phyloP scores from a whole-genome alignment of 192 early-diverging fungal species.

The Funneliformis geosporum region DNA sequence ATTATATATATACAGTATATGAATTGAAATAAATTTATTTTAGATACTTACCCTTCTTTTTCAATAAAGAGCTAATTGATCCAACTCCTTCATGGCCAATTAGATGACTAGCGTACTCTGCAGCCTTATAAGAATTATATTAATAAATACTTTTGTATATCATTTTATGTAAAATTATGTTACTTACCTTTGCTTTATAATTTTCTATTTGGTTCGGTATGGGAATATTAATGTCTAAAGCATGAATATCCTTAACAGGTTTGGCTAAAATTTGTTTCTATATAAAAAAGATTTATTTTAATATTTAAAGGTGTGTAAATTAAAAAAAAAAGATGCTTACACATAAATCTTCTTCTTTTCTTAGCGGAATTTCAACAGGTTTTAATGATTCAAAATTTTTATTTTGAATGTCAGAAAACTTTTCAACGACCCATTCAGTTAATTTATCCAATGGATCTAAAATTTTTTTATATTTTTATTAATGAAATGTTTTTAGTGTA shows the following conservation, averaged over 20 bases:
- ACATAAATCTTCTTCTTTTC: constrained; percentile 69
- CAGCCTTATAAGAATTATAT: constrained; percentile 53
- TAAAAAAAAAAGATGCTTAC: constrained; percentile 38
- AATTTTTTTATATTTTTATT: no score
- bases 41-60: constrained; percentile 53
- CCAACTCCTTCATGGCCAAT: constrained; percentile 92
- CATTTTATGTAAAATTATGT: background rate
- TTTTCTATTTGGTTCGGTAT: constrained; percentile 76
- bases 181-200: constrained; percentile 46
- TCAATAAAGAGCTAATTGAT: constrained; percentile 82
- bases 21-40: no score
- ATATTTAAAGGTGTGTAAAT: background rate
- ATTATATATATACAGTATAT: no score
- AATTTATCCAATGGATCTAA: constrained; percentile 85
- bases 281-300: background rate
- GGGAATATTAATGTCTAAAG: constrained; percentile 81
- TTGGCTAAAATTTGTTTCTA: constrained; percentile 72
- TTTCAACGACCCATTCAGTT: constrained; percentile 77
- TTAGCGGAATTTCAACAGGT: constrained; percentile 69
- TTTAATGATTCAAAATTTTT: constrained; percentile 68
- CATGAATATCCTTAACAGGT: constrained; percentile 81
- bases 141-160: background rate
- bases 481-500: background rate
- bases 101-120: constrained; percentile 80
- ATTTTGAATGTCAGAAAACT: constrained; percentile 79